Evolutionary conservation across 331 rosid genomes (phyloP), one percentile per base, ranked within the genome.

Genomic region (Spiraea crenata): DNA sequence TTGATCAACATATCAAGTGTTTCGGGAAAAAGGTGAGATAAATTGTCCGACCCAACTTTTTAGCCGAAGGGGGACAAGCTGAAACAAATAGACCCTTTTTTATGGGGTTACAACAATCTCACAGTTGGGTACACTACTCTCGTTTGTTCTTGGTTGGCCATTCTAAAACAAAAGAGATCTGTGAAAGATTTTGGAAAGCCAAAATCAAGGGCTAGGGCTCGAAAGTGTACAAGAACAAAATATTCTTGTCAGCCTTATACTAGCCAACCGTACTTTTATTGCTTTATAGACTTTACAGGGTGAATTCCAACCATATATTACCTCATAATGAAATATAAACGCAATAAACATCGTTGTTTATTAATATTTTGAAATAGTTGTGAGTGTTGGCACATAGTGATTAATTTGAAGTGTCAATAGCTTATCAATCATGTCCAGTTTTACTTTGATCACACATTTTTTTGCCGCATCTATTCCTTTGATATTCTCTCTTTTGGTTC

Each of bases 201-300:
- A 63, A 70, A 76, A 25, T 81, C 25, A 20, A 74, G 60, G 84
- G 79, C 77, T 34, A 62, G 83, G 82, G 75, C 63, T 79, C 72
- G 41, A 70, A 51, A 13, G 76, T 67, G 79, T 74, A 54, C 52
- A 46, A 61, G 75, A 42, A 61, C 3, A 6, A 78, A 76, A 85
- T 77, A 89, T 84, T 84, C 88, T 75, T 79, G 80, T 77, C 82
- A 68, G 48, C 57, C 31, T 42, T 0, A 6, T 57, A 35, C 74
- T 42, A 31, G 45, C 56, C 17, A 55, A 54, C 40, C 25, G 38
- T 19, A 16, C 15, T 31, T 63, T 63, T 1, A 7, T 65, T 65
- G 7, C 42, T 46, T 19, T 17, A 35, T 12, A 25, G 56, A 51
- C 60, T 19, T 56, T 9, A 15, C 14, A 56, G 4, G 37, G 7